Conservation (phyloP, 2,329 filamentous ascomycete genomes). For the Escovopsis sp. region DNA sequence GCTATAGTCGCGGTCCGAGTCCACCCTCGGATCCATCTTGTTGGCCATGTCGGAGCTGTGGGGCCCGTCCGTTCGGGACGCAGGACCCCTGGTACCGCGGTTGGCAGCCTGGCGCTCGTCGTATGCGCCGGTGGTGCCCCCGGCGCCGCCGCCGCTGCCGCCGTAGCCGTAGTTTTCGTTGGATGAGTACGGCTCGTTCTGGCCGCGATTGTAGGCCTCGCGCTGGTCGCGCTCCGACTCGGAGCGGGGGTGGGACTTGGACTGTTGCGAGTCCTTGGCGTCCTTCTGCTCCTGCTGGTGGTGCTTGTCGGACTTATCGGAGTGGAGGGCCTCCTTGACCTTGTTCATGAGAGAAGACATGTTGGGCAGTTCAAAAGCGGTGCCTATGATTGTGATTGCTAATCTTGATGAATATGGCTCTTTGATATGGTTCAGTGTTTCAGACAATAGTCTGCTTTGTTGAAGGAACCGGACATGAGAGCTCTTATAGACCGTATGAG, state of each 20-base stretch:
- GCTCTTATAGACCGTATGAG: no score
- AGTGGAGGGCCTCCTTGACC: slow-evolving; percentile 40
- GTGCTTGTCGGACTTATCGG: slow-evolving; percentile 15
- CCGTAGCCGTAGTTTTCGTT: slow-evolving; percentile 26
- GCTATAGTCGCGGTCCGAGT: slow-evolving; percentile 34
- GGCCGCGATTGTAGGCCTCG: slow-evolving; percentile 7
- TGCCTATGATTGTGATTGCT: slow-evolving; percentile 1
- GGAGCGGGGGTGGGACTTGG: slow-evolving; percentile 23
- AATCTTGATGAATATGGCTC: neutral
- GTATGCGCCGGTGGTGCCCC: slow-evolving; percentile 4
- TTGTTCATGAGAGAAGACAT: slow-evolving; percentile 46
- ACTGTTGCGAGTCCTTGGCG: slow-evolving; percentile 8
- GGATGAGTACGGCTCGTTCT: slow-evolving; percentile 19
- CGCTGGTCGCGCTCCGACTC: slow-evolving; percentile 21
- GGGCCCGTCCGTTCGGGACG: slow-evolving; percentile 25
- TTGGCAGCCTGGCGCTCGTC: neutral
- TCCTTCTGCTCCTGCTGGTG: no score
- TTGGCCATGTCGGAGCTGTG: slow-evolving; percentile 33
- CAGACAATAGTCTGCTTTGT: no score
- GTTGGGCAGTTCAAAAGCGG: slow-evolving; percentile 14
- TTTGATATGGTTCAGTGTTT: no score
- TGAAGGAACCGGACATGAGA: no score
- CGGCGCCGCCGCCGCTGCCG: slow-evolving; percentile 1
- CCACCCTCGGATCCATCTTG: slow-evolving; percentile 38
- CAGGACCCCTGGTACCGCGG: slow-evolving; percentile 9